Base-by-base conservation (phyloP, 2,329 filamentous ascomycete species). In the Sclerotinia subarctica region DNA sequence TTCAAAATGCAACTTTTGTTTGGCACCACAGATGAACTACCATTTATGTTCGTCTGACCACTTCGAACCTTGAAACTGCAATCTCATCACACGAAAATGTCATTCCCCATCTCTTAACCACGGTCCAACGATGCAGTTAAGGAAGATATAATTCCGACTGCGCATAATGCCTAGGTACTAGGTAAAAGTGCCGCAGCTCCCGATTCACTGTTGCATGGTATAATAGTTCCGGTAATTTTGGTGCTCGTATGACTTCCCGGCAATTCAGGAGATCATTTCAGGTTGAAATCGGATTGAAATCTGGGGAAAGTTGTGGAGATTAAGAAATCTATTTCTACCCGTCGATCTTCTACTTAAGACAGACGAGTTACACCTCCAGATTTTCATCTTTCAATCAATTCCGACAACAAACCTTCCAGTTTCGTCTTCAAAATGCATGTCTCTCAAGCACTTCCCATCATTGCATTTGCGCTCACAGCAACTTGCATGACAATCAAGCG, bases 31-130 rank as follows among this genome's bases (percentile, higher is more conserved):
- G 42, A 42, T 26, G 35, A 24, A 47, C 19, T 44, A 15, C 11
- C n/a, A 62, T 44, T 42, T 62, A 21, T 67, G 65, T 67, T 67
- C 65, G 44, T 67, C 65, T 67, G 65, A 67, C 65, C 65, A 62
- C 21, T n/a, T 38, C n/a, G n/a, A 51, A 15, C 29, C 29, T 51
- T 11, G 26, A 64, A 24, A 44, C 29, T 44, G 38, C 26, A 44
- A 49, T 32, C 2, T 24, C 57, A 47, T 63, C 32, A 13, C n/a
- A 29, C 26, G 5, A n/a, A 65, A 21, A 57, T 47, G 24, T 35
- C 42, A 56, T 56, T 29, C 57, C 7, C 24, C 44, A 19, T 24
- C 17, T 65, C 19, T 47, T 57, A 24, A 3, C 26, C 26, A 21
- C 5, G 42, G 26, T n/a, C 13, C 15, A n/a, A 32, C 7, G 60